A percentile compares a stretch with the other conserved stretches of the same genome.
Conservation (phyloP, 805 yeast species). For the Lipomyces japonicus region DNA sequence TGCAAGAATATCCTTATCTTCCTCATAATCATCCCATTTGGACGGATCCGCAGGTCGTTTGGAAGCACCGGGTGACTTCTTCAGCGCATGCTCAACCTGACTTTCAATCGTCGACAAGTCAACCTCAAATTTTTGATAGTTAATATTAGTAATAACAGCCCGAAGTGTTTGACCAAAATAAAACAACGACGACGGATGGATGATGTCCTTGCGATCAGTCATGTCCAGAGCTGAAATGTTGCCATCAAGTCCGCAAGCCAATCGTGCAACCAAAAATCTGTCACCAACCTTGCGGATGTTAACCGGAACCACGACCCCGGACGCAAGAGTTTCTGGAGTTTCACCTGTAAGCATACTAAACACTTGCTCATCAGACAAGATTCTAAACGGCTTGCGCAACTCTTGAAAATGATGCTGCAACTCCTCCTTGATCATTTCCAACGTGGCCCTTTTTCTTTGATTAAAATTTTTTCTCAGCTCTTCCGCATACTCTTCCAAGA, state of each 20-base stretch:
- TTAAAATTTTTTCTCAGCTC: slow-evolving; percentile 63
- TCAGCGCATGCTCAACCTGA: slow-evolving; percentile 55
- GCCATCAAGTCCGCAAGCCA: slow-evolving; percentile 62
- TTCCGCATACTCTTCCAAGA: slow-evolving; percentile 86
- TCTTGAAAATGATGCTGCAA: slow-evolving; percentile 85
- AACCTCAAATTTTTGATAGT: slow-evolving; percentile 71
- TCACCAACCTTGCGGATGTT: slow-evolving; percentile 59
- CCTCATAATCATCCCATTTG: slow-evolving; percentile 74
- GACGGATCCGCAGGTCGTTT: slow-evolving; percentile 45
- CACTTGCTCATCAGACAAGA: slow-evolving; percentile 63
- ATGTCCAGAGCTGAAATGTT: slow-evolving; percentile 38
- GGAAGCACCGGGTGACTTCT: slow-evolving; percentile 32
- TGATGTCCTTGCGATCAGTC: slow-evolving; percentile 41
- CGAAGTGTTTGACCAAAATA: slow-evolving; percentile 77
- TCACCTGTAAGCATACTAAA: slow-evolving; percentile 91
- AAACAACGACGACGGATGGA: slow-evolving; percentile 47
- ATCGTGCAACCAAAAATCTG: slow-evolving; percentile 44
- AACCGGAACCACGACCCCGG: slow-evolving; percentile 73
- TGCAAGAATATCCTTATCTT: slow-evolving; percentile 56
- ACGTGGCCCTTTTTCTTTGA: slow-evolving; percentile 70
- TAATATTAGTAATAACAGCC: slow-evolving; percentile 68
- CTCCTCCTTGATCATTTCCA: slow-evolving; percentile 81
- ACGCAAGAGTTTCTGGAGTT: slow-evolving; percentile 59
- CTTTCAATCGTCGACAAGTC: slow-evolving; percentile 65
- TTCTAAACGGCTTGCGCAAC: slow-evolving; percentile 66